Conservation (phyloP, 1,284 basidiomycete species). For the Cryptococcus jaspeensis region DNA sequence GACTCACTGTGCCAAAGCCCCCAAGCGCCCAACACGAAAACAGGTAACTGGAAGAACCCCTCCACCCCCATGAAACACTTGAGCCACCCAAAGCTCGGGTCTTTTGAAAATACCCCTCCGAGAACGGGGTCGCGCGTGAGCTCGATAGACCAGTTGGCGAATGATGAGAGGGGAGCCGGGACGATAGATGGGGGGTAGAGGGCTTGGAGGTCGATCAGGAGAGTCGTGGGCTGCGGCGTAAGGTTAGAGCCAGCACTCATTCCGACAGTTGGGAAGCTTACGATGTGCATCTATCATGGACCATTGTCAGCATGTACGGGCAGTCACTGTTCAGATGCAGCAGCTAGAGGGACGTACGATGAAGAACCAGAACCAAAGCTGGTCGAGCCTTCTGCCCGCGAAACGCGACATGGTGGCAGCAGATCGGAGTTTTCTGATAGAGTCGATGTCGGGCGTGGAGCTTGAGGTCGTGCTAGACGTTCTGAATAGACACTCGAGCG, state of each 20-base stretch:
- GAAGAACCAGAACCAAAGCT: conserved; percentile 41
- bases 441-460: too few species aligned
- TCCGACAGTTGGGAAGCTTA: background rate
- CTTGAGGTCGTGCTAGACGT: too few species aligned
- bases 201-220: conserved; percentile 42
- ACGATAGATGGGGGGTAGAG: conserved; percentile 38
- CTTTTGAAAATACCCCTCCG: conserved; percentile 23
- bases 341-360: conserved; percentile 20
- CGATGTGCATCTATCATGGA: conserved; percentile 16
- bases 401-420: conserved; percentile 22
- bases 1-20: conserved; percentile 65
- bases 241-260: background rate
- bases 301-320: background rate
- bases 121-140: conserved; percentile 46
- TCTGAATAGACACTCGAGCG: too few species aligned
- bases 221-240: conserved; percentile 25
- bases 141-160: conserved; percentile 37
- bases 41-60: conserved; percentile 69
- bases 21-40: conserved; percentile 66
- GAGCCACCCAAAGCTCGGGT: conserved; percentile 40
- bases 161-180: conserved; percentile 24
- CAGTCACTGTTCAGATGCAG: background rate
- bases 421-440: too few species aligned
- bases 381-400: conserved; percentile 34
- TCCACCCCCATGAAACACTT: conserved; percentile 39